Conservation (phyloP, 2,329 filamentous ascomycete genomes). For the Coniochaeta prunicola region DNA sequence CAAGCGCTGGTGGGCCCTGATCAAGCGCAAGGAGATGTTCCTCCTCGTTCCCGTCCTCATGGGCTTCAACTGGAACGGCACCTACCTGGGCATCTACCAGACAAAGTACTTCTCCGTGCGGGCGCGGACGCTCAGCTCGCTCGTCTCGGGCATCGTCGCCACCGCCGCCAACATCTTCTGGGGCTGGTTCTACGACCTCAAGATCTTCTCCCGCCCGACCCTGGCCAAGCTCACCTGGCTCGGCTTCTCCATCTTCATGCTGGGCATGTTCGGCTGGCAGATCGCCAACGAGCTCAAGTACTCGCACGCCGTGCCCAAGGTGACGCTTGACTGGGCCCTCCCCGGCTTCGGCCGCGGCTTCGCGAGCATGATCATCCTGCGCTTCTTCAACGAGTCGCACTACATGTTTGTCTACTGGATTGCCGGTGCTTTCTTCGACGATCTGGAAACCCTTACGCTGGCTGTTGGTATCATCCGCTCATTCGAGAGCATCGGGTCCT, state of each 20-base stretch:
- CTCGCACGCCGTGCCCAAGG: constrained; percentile 21
- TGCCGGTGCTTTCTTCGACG: constrained; percentile 41
- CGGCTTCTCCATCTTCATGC: constrained; percentile 32
- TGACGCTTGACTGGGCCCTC: constrained; percentile 37
- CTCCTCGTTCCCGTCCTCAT: constrained; percentile 41
- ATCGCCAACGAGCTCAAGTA: constrained; percentile 40
- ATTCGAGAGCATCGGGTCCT: constrained; percentile 40
- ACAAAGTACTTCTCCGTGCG: constrained; percentile 45
- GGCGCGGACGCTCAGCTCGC: constrained; percentile 34
- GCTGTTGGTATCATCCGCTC: constrained; percentile 38
- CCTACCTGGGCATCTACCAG: constrained; percentile 44
- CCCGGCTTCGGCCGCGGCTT: constrained; percentile 38
- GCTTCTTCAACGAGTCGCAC: constrained; percentile 44
- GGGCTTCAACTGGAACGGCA: constrained; percentile 42
- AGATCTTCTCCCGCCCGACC: constrained; percentile 29
- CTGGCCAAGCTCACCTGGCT: constrained; percentile 35
- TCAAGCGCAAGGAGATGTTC: constrained; percentile 36
- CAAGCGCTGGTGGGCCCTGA: constrained; percentile 26
- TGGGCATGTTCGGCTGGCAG: constrained; percentile 38
- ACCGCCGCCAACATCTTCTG: constrained; percentile 37
- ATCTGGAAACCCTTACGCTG: constrained; percentile 42
- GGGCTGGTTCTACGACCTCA: constrained; percentile 41
- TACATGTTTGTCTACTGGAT: constrained; percentile 46
- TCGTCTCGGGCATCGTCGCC: constrained; percentile 37
- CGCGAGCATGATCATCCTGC: constrained; percentile 37